A percentile compares a stretch with the other conserved stretches of the same genome.
phyloP scores from a whole-genome alignment of 805 yeast genomes.

The Candida silvicultrix region DNA sequence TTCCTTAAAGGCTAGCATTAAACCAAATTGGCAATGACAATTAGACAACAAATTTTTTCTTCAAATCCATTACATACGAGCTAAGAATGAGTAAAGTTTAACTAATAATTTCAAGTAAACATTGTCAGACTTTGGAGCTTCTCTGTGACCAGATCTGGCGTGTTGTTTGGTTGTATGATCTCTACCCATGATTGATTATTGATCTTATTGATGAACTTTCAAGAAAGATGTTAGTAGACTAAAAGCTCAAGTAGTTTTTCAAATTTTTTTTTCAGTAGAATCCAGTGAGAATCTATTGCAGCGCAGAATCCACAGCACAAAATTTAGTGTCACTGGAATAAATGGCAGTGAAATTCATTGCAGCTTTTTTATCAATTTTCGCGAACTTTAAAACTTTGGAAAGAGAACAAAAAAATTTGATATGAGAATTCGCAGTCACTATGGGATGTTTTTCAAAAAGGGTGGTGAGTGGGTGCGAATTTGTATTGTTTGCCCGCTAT shows the following conservation, averaged over 20 bases:
- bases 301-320: too few species aligned
- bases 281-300: too few species aligned
- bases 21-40: background rate
- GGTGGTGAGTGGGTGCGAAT: too few species aligned
- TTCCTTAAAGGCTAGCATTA: background rate
- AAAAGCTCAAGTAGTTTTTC: background rate
- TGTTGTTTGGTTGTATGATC: constrained; percentile 97
- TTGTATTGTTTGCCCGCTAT: too few species aligned
- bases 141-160: constrained; percentile 92
- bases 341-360: background rate
- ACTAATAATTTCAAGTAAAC: constrained; percentile 98
- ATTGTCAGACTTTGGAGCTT: constrained; percentile 99
- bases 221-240: background rate
- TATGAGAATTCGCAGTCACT: too few species aligned
- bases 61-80: constrained; percentile 75
- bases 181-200: constrained; percentile 71
- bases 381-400: too few species aligned
- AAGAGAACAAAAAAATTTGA: too few species aligned
- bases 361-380: too few species aligned
- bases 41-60: background rate
- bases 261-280: background rate
- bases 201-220: background rate
- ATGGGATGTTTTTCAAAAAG: too few species aligned
- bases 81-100: constrained; percentile 97
- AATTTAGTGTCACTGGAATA: constrained; percentile 1